Evolutionary conservation across 1,284 basidiomycete species (phyloP), one percentile per base, ranked within the genome.

Genomic region (Austropuccinia psidii): DNA sequence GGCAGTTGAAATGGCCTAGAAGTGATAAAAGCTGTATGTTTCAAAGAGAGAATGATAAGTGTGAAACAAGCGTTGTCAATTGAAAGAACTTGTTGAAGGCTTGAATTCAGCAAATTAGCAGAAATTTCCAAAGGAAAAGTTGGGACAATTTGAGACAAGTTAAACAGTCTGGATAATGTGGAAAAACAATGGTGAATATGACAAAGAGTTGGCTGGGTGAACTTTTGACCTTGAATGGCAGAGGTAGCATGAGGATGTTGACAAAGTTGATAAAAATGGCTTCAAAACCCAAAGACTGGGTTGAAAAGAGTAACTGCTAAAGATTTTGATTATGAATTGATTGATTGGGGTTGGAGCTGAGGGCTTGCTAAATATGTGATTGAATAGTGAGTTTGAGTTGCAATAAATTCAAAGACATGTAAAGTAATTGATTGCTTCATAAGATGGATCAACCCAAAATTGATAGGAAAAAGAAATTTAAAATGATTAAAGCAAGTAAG

Each of bases 381-480:
- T n/a, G n/a, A n/a, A n/a, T n/a, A n/a, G n/a, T n/a, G n/a, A n/a
- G n/a, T n/a, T n/a, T n/a, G n/a, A n/a, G n/a, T n/a, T n/a, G n/a
- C n/a, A n/a, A n/a, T n/a, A n/a, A n/a, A n/a, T n/a, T n/a, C n/a
- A n/a, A n/a, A n/a, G n/a, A n/a, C 24, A 9, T 31, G 37, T 21
- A 31, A 65, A 33, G 39, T 47, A 67, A 67, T 37, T 67, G 49
- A 49, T 67, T 54, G 0, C 33, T 41, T 24, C 39, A 24, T n/a
- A 67, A 43, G 39, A 54, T 19, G n/a, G 64, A 35, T 19, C 49
- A 67, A 31, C 64, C 64, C 64, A 54, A n/a, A n/a, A n/a, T n/a
- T n/a, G n/a, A 31, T 52, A 21, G 49, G 27, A n/a, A 52, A 13
- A 11, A 6, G 47, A 27, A 62, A n/a, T n/a, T n/a, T n/a, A n/a